These are phyloP conservation scores for Nannochloropsis oceanica DNA, from an alignment of 108 stramenopile genomes.

Conservation along the genomic window DNA sequence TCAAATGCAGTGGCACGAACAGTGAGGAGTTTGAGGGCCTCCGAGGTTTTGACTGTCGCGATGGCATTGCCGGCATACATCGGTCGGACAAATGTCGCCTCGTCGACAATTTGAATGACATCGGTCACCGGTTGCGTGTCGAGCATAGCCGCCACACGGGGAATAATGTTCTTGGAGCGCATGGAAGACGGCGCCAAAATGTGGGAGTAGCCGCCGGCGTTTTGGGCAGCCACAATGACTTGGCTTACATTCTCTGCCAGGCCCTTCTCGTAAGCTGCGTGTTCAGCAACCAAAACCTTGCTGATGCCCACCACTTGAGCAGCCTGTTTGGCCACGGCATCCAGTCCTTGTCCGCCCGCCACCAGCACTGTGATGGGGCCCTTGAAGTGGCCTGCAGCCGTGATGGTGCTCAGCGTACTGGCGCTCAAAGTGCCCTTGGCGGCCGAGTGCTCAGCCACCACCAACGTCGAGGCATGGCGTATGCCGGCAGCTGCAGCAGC, in stretches of 20 bases:
- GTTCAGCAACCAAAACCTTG: conserved; percentile 18
- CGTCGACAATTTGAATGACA: conserved; percentile 63
- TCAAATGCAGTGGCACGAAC: conserved; percentile 90
- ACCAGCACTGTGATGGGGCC: conserved; percentile 3
- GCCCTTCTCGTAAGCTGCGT: conserved; percentile 12
- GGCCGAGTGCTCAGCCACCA: conserved; percentile 21
- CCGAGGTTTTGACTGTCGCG: conserved; percentile 67
- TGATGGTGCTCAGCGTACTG: conserved; percentile 12
- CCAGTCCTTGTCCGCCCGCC: neutral
- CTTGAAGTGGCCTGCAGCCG: conserved; percentile 7
- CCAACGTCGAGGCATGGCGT: conserved; percentile 13
- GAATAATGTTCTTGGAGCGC: conserved; percentile 75
- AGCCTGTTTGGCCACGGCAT: conserved; percentile 4
- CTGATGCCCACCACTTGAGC: conserved; percentile 12
- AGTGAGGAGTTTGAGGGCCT: conserved; percentile 62
- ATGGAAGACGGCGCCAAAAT: conserved; percentile 65
- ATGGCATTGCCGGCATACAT: conserved; percentile 99
- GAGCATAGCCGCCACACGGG: conserved; percentile 79
- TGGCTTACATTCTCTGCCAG: conserved; percentile 12
- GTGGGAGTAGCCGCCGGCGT: conserved; percentile 39
- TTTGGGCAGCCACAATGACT: conserved; percentile 5
- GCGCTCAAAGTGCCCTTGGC: conserved; percentile 1
- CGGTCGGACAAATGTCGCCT: conserved; percentile 77
- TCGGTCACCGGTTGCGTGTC: conserved; percentile 78
- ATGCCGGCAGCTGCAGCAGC: neutral